Evolutionary conservation across 768 basidiomycete species (phyloP).

Genomic region (Tricholoma flavovirens): DNA sequence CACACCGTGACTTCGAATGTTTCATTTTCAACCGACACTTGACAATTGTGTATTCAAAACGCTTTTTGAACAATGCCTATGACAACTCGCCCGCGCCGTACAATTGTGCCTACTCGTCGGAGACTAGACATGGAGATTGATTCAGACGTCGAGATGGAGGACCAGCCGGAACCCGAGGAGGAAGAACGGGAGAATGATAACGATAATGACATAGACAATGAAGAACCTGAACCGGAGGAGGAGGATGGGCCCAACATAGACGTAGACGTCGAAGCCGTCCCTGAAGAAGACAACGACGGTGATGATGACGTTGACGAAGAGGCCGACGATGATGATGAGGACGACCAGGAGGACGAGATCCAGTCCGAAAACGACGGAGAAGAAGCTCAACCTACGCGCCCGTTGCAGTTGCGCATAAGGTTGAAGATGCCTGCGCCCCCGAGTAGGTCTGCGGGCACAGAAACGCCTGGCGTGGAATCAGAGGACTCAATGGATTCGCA

Average conservation of each 20-base stretch:
- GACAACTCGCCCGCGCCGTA: constrained; percentile 14
- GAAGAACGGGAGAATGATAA: background rate
- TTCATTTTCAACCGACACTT: constrained; percentile 1
- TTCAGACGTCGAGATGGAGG: constrained; percentile 9
- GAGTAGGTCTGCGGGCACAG: constrained; percentile 9
- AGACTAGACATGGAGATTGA: constrained; percentile 14
- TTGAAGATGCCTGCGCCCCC: constrained; percentile 18
- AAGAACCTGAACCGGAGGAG: constrained; percentile 12
- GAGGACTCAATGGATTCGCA: constrained; percentile 31
- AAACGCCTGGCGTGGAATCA: constrained; percentile 26
- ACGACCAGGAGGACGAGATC: constrained; percentile 33
- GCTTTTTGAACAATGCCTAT: constrained; percentile 11
- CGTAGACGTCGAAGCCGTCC: constrained; percentile 35
- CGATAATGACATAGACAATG: constrained; percentile 25
- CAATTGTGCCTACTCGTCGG: constrained; percentile 8
- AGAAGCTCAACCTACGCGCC: background rate
- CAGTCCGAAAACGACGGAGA: constrained; percentile 6
- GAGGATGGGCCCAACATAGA: constrained; percentile 31
- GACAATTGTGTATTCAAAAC: background rate
- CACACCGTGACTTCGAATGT: background rate
- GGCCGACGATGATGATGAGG: constrained; percentile 36
- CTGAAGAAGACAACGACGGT: constrained; percentile 28
- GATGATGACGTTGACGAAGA: constrained; percentile 26
- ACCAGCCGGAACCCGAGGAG: constrained; percentile 3
- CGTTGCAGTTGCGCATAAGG: constrained; percentile 13